Percentiles rank a stretch among this genome's conserved stretches.
These are phyloP conservation scores for Ceratobasidium sp. DNA, from an alignment of 1,284 basidiomycete genomes.

Conservation along the genomic window DNA sequence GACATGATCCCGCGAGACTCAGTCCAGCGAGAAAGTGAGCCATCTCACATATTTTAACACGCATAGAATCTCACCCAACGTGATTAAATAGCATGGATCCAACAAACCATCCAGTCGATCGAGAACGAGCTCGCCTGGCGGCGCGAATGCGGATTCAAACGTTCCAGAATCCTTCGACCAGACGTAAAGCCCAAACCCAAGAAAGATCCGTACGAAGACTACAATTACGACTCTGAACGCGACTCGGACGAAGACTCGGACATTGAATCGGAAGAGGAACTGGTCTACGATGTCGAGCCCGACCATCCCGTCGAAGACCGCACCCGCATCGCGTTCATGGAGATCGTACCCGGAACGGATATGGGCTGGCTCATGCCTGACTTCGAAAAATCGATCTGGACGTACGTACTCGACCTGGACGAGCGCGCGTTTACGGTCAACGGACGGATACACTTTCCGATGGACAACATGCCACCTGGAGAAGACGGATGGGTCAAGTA, in stretches of 20 bases:
- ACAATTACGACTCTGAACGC: background rate
- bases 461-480: constrained; percentile 18
- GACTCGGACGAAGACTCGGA: background rate
- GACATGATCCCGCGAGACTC: background rate
- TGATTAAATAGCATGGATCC: background rate
- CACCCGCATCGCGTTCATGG: background rate
- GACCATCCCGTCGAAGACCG: no score
- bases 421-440: constrained; percentile 24
- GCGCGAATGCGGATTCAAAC: background rate
- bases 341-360: background rate
- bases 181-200: no score
- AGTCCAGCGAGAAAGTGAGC: background rate
- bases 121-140: constrained; percentile 1
- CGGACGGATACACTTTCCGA: constrained; percentile 7
- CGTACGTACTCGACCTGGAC: constrained; percentile 29
- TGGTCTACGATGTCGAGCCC: no score
- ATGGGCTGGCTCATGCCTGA: background rate
- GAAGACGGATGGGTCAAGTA: background rate
- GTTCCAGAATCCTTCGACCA: no score
- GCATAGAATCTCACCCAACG: no score
- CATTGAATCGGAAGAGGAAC: background rate
- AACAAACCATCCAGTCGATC: background rate
- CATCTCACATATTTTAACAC: background rate
- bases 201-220: no score
- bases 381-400: constrained; percentile 1